A percentile compares a stretch with the other conserved stretches of the same genome.
Conservation (phyloP, 352 stramenopile species). For the Phytophthora rubi region DNA sequence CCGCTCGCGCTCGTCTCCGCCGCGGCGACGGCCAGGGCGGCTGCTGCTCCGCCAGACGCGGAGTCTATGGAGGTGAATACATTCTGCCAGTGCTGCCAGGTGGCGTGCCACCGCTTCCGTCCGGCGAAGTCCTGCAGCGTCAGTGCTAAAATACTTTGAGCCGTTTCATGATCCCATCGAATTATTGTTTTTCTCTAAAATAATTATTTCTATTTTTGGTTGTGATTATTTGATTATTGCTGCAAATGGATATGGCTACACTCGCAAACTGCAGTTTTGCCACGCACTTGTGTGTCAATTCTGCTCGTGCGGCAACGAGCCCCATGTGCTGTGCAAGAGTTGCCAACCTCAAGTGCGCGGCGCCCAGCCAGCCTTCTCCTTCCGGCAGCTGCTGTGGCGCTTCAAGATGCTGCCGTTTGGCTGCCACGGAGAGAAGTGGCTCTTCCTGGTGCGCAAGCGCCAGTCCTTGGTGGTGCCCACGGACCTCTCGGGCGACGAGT, state of each 20-base stretch:
- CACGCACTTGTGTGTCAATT: constrained; percentile 48
- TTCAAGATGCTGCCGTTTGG: constrained; percentile 59
- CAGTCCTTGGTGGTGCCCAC: constrained; percentile 40
- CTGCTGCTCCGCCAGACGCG: constrained; percentile 2
- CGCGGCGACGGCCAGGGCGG: constrained; percentile 2
- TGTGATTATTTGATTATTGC: background rate
- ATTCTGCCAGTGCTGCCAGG: constrained; percentile 54
- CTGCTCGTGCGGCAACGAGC: constrained; percentile 44
- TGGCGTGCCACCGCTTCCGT: constrained; percentile 51
- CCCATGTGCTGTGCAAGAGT: constrained; percentile 43
- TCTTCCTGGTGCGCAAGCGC: constrained; percentile 48
- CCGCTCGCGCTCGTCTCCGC: constrained; percentile 10
- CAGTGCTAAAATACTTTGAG: constrained; percentile 15
- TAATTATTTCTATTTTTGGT: constrained; percentile 17
- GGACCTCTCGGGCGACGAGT: constrained; percentile 41
- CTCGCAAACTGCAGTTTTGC: constrained; percentile 36
- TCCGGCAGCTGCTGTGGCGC: constrained; percentile 53
- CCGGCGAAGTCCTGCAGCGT: constrained; percentile 48
- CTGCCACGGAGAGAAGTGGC: constrained; percentile 56
- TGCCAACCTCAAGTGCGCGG: constrained; percentile 53
- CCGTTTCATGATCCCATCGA: constrained; percentile 14
- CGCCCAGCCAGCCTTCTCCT: constrained; percentile 45
- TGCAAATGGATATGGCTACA: constrained; percentile 11
- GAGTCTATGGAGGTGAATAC: background rate
- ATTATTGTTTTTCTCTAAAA: constrained; percentile 9